A percentile compares a stretch with the other conserved stretches of the same genome.
These are phyloP conservation scores for Geranium brycei DNA, from an alignment of 345 rosid genomes.

Conservation along the genomic window DNA sequence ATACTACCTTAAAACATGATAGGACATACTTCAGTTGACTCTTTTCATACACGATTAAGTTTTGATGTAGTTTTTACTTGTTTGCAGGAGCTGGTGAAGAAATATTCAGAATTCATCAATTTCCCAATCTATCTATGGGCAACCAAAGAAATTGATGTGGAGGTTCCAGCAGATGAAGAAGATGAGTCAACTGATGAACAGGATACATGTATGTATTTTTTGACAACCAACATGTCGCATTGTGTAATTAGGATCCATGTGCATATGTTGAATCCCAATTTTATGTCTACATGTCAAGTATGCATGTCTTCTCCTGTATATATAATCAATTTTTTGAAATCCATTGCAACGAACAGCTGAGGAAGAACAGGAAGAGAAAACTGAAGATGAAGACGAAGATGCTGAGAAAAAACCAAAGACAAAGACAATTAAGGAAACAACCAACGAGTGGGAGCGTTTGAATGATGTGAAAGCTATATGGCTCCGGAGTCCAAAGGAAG, in stretches of 20 bases:
- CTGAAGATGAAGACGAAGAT: conserved; percentile 71
- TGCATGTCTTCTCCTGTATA: too few species aligned
- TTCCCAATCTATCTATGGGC: conserved; percentile 92
- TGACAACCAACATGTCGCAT: too few species aligned
- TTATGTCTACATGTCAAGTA: too few species aligned
- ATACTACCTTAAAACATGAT: too few species aligned
- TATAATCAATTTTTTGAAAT: conserved; percentile 1
- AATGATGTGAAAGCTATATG: conserved; percentile 87
- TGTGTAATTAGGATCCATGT: too few species aligned
- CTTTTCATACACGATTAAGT: too few species aligned
- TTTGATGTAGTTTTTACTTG: too few species aligned
- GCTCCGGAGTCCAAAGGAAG: conserved; percentile 60
- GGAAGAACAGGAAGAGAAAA: conserved; percentile 47
- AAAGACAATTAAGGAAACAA: conserved; percentile 71
- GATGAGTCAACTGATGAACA: conserved; percentile 76
- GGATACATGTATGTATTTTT: conserved; percentile 39
- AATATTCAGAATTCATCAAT: conserved; percentile 91
- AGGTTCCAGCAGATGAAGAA: conserved; percentile 80
- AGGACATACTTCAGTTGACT: too few species aligned
- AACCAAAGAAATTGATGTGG: conserved; percentile 83
- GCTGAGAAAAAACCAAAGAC: conserved; percentile 65
- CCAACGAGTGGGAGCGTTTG: conserved; percentile 79
- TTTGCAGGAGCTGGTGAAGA: conserved; percentile 20
- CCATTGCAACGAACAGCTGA: conserved; percentile 31
- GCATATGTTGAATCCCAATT: too few species aligned